phyloP scores from a whole-genome alignment of 1,284 basidiomycete genomes.

The Puccinia polysora region DNA sequence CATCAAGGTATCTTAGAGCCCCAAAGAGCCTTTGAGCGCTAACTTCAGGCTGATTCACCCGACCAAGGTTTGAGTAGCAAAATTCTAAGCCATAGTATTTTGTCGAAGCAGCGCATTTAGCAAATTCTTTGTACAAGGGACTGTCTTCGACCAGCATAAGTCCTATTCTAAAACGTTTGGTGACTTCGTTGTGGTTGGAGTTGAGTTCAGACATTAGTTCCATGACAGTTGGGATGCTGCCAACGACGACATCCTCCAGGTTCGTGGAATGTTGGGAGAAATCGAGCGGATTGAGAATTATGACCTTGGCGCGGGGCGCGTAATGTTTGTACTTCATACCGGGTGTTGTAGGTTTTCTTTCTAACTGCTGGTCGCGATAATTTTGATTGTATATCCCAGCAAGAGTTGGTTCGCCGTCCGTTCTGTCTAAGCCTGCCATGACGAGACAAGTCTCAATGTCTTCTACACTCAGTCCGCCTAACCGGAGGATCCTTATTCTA shows the following conservation, averaged over 20 bases:
- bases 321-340: slow-evolving; percentile 99
- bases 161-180: slow-evolving; percentile 11
- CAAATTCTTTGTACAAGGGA: slow-evolving; percentile 14
- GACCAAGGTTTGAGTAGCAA: slow-evolving; percentile 18
- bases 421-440: slow-evolving; percentile 47
- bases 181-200: too few relatives aligned
- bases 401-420: background rate
- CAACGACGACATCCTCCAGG: too few relatives aligned
- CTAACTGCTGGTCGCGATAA: slow-evolving; percentile 57
- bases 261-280: too few relatives aligned
- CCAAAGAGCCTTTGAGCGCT: slow-evolving; percentile 34
- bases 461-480: slow-evolving; percentile 89
- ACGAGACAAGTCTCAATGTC: slow-evolving; percentile 66
- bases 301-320: slow-evolving; percentile 60
- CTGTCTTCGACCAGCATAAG: slow-evolving; percentile 35
- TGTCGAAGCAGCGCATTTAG: background rate
- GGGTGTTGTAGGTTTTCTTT: slow-evolving; percentile 76
- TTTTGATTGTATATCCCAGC: slow-evolving; percentile 7
- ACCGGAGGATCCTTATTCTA: slow-evolving; percentile 74
- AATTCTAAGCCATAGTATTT: background rate
- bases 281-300: slow-evolving; percentile 21
- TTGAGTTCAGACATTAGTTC: too few relatives aligned
- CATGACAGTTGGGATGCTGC: too few relatives aligned
- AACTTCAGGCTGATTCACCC: slow-evolving; percentile 21
- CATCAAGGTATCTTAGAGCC: slow-evolving; percentile 28